Base-by-base conservation (phyloP, 257 asterid species). In the Linaria vulgaris region DNA sequence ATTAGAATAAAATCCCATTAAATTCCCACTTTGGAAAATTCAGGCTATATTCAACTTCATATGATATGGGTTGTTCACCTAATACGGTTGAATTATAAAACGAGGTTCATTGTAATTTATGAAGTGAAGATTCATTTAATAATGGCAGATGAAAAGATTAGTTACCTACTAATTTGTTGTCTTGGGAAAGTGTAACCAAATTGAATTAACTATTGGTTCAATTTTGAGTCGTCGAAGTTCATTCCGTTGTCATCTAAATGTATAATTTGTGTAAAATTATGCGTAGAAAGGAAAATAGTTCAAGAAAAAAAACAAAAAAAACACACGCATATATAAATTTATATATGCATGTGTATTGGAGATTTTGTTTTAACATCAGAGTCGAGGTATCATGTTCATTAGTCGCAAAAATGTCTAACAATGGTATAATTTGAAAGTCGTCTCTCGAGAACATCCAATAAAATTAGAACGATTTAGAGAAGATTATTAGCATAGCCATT, bases 31-130 rank as follows among this genome's bases (percentile, higher is more conserved):
- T 3, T 7, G 41, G 10, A 7, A 34, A 34, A 34, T 14, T 38
- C 23, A 25, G 23, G 7, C n/a, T 15, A 15, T 6, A 44, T 20
- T 47, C 21, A n/a, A n/a, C 39, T 59, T 69, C 44, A 25, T 60
- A 65, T 59, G 62, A 19, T 44, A 43, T 4, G 54, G 67, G 25
- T 69, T 60, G 74, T 67, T 27, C 68, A 60, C 74, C 74, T 61
- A 69, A 41, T 39, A 16, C 14, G 24, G 50, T 30, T 52, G 63
- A 52, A 60, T 51, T 59, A 60, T 19, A 20, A 19, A 21, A 19
- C 15, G 52, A 34, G 34, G 31, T 55, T 16, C 55, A 27, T 27
- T 25, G 13, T 34, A 21, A 25, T 19, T 37, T 20, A 52, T 41
- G 23, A 44, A 19, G 48, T 66, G 48, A 21, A 14, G 55, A 12